Evolutionary conservation across 768 basidiomycete species (phyloP).

Genomic region (Lactarius indigo): DNA sequence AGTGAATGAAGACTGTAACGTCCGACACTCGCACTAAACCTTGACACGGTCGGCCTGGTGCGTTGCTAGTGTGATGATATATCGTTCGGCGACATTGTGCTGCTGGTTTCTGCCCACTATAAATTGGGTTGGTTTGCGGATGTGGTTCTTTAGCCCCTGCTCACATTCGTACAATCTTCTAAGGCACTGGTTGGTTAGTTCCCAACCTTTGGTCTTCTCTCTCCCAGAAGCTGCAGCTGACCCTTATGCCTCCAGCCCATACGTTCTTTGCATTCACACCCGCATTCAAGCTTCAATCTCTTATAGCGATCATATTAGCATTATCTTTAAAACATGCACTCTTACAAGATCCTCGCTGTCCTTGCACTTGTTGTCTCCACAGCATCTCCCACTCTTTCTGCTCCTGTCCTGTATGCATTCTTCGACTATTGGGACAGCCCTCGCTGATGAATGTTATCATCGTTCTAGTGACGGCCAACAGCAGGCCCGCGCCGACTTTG

Average conservation of each 20-base stretch:
- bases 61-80: background rate
- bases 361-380: background rate
- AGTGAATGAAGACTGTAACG: too few relatives aligned
- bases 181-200: conserved; percentile 21
- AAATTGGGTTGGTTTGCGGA: background rate
- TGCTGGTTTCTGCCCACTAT: background rate
- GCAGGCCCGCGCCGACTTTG: background rate
- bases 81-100: background rate
- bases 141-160: background rate
- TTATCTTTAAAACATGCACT: conserved; percentile 5
- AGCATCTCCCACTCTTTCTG: background rate
- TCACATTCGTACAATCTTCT: background rate
- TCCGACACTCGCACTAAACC: too few relatives aligned
- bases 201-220: background rate
- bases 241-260: background rate
- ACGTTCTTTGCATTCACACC: background rate
- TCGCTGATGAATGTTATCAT: background rate
- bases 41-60: too few relatives aligned
- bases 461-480: background rate
- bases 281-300: background rate
- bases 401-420: background rate
- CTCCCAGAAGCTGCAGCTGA: background rate
- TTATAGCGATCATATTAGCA: background rate
- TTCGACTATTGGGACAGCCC: background rate
- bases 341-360: background rate